Conservation (phyloP, 192 early-diverging fungal genomes). For the Podila epicladia region DNA sequence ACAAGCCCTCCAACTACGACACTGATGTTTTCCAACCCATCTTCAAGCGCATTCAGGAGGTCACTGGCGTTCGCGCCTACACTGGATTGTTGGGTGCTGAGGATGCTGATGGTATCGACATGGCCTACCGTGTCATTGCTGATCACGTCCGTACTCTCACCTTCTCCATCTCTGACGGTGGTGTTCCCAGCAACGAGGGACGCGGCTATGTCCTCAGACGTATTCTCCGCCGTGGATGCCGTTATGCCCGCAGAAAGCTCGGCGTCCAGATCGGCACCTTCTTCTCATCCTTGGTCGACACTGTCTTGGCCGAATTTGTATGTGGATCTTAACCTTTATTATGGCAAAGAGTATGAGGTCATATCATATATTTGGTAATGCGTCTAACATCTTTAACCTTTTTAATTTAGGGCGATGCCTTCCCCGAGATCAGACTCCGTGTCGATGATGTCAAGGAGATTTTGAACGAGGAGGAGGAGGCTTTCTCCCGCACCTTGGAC, state of each 20-base stretch:
- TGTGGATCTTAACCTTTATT: not conserved
- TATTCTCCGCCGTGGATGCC: constrained; percentile 93
- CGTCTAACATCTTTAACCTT: not conserved
- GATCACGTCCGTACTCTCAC: constrained; percentile 97
- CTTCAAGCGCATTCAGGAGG: constrained; percentile 83
- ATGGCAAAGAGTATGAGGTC: too few species aligned
- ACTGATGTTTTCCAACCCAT: constrained; percentile 91
- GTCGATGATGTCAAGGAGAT: constrained; percentile 92
- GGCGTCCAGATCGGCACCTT: constrained; percentile 89
- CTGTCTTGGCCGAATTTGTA: constrained; percentile 90
- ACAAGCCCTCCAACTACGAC: constrained; percentile 97
- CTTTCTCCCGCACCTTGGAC: constrained; percentile 96
- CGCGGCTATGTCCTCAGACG: constrained; percentile 98
- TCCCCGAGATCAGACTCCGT: constrained; percentile 87
- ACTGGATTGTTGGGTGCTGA: constrained; percentile 87
- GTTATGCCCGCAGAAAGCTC: constrained; percentile 95
- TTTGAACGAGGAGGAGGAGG: constrained; percentile 94
- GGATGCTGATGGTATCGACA: constrained; percentile 95
- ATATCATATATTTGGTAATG: not conserved
- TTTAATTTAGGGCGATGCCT: constrained; percentile 74
- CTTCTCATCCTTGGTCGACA: constrained; percentile 94
- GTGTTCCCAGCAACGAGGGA: constrained; percentile 97
- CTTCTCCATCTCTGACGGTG: constrained; percentile 96
- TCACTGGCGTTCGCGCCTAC: constrained; percentile 89
- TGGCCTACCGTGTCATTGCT: constrained; percentile 98